Conservation (phyloP, 2,329 filamentous ascomycete genomes). For the Apiospora sp. region DNA sequence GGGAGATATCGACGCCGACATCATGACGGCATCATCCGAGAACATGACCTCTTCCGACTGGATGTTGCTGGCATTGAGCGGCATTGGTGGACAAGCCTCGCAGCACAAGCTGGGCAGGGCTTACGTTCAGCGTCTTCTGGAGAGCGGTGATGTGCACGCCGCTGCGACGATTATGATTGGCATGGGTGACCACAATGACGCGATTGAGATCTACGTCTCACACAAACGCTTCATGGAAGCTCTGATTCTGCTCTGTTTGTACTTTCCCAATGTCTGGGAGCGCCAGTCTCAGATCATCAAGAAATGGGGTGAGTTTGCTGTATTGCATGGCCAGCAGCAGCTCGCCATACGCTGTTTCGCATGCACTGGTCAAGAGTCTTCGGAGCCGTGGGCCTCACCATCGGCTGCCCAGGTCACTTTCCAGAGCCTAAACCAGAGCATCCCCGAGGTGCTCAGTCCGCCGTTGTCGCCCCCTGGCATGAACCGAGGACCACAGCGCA, state of each 20-base stretch:
- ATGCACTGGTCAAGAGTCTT: constrained; percentile 84
- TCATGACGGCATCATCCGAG: constrained; percentile 80
- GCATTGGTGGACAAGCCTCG: constrained; percentile 79
- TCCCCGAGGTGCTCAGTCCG: constrained; percentile 71
- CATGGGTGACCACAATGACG: constrained; percentile 90
- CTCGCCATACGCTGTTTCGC: constrained; percentile 93
- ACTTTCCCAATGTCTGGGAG: constrained; percentile 88
- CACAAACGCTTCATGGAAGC: constrained; percentile 94
- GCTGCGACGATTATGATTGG: constrained; percentile 93
- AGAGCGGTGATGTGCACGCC: constrained; percentile 89
- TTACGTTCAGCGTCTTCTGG: constrained; percentile 88
- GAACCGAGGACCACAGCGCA: constrained; percentile 64
- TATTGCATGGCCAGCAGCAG: constrained; percentile 86
- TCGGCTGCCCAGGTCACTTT: constrained; percentile 71
- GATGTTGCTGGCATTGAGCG: constrained; percentile 93
- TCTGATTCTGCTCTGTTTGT: constrained; percentile 83
- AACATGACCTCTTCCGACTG: constrained; percentile 95
- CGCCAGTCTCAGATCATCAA: constrained; percentile 86
- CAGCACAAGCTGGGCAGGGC: constrained; percentile 91
- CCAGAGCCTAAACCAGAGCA: constrained; percentile 60
- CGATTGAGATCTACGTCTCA: constrained; percentile 94
- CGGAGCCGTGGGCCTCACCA: constrained; percentile 88
- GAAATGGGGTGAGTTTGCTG: constrained; percentile 94
- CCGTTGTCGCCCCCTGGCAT: constrained; percentile 77
- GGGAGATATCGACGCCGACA: constrained; percentile 81